Conservation (phyloP, 306 rosid genomes). For the Pachyrhizus erosus region DNA sequence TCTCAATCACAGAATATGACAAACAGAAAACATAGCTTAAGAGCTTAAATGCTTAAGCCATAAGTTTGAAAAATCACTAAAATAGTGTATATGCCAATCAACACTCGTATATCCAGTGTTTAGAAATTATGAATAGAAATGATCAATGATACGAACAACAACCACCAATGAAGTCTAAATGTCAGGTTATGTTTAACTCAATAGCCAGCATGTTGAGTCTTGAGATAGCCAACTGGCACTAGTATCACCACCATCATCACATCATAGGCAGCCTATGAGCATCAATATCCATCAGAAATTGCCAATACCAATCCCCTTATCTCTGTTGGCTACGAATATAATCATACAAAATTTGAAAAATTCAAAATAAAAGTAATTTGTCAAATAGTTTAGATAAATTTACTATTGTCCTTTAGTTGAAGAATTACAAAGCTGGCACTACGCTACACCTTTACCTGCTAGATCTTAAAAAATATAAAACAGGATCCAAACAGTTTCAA, state of each 20-base stretch:
- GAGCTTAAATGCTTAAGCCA: not conserved
- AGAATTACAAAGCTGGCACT: not conserved
- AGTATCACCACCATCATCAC: not conserved
- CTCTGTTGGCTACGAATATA: not conserved
- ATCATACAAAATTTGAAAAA: not conserved
- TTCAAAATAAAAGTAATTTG: not conserved
- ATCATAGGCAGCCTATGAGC: not conserved
- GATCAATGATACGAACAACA: not conserved
- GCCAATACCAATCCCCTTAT: not conserved
- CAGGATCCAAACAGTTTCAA: not conserved
- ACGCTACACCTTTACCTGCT: not conserved
- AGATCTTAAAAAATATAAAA: not conserved
- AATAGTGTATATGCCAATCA: not conserved
- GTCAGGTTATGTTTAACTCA: not conserved
- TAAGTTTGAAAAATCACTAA: slow-evolving; percentile 14
- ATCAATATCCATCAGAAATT: slow-evolving; percentile 7
- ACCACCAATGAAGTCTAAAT: not conserved
- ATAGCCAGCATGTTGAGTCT: not conserved
- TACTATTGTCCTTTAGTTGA: not conserved
- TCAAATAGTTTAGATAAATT: not conserved
- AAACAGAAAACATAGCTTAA: not conserved
- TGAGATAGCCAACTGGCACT: slow-evolving; percentile 4
- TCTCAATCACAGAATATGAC: slow-evolving; percentile 43
- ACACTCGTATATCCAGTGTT: not conserved
- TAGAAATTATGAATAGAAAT: slow-evolving; percentile 11